Base-by-base conservation (phyloP, 495 filamentous ascomycete genomes). In the Neurospora africana region DNA sequence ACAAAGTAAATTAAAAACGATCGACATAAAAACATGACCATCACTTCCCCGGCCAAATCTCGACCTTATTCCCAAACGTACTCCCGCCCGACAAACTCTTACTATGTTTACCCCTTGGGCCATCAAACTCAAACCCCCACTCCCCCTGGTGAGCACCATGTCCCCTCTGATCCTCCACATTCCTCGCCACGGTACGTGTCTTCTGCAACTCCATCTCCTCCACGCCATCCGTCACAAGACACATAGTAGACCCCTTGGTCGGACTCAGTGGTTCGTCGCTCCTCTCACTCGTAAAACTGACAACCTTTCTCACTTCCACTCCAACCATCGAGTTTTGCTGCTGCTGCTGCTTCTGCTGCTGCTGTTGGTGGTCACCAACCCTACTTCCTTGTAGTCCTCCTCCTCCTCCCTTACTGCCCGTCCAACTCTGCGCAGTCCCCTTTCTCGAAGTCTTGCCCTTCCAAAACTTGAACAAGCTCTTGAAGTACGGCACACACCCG, bases 401-500 rank as follows among this genome's bases (percentile, higher is more conserved):
- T n/a, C n/a, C n/a, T n/a, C n/a, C n/a, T n/a, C n/a, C n/a, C n/a
- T n/a, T n/a, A n/a, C n/a, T n/a, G n/a, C n/a, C n/a, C n/a, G n/a
- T n/a, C n/a, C n/a, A n/a, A n/a, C n/a, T n/a, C n/a, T n/a, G n/a
- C n/a, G n/a, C n/a, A n/a, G n/a, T n/a, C n/a, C n/a, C 43, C 17
- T 2, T 19, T 7, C 17, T n/a, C 19, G 7, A 43, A 4, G 19
- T 17, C 53, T 69, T 53, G n/a, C 71, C 9, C 68, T 72, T 44
- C 72, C 71, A 72, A 27, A 73, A 70, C 37, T 61, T 76, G 68
- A 81, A 72, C 68, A 84, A 74, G 4, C 79, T 77, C 68, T 81
- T 79, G 6, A 82, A 72, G 23, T 76, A 77, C 10, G 83, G 83
- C 68, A 84, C 77, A 68, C 81, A 83, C 8, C 79, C 81, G 67